Evolutionary conservation across 305 asterid genomes (phyloP).

Genomic region (Petunia hybrid): DNA sequence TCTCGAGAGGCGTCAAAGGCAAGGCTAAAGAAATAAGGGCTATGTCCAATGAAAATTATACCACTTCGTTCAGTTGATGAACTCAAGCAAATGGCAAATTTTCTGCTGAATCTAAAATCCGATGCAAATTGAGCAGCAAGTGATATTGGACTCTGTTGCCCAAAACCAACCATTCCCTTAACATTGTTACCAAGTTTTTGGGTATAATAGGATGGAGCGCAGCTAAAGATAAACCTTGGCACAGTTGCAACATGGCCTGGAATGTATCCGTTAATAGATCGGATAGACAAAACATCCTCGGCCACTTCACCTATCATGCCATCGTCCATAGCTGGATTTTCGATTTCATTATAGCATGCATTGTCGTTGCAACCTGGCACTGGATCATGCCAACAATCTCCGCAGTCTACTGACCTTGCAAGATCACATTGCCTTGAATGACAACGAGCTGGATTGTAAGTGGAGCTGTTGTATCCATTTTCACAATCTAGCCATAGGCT

Average conservation of each 20-base stretch:
- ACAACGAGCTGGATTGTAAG: slow-evolving; percentile 31
- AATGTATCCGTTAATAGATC: slow-evolving; percentile 24
- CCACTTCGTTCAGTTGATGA: slow-evolving; percentile 26
- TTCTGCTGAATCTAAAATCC: neutral
- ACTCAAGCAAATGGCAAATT: slow-evolving; percentile 39
- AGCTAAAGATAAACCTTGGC: slow-evolving; percentile 26
- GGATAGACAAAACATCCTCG: slow-evolving; percentile 26
- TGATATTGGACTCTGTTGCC: slow-evolving; percentile 24
- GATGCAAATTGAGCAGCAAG: slow-evolving; percentile 25
- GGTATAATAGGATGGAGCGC: neutral
- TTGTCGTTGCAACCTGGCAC: slow-evolving; percentile 39
- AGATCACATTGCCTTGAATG: slow-evolving; percentile 25
- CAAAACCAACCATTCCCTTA: slow-evolving; percentile 38
- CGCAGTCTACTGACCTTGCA: neutral
- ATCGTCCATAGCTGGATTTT: slow-evolving; percentile 18
- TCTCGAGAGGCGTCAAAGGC: slow-evolving; percentile 25
- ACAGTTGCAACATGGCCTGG: slow-evolving; percentile 25
- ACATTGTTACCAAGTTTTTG: slow-evolving; percentile 21
- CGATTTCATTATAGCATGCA: slow-evolving; percentile 15
- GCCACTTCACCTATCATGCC: slow-evolving; percentile 30
- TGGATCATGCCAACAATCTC: neutral
- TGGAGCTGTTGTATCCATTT: slow-evolving; percentile 26
- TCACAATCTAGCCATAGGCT: slow-evolving; percentile 36
- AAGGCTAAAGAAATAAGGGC: slow-evolving; percentile 28
- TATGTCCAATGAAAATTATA: slow-evolving; percentile 29